phyloP scores from a whole-genome alignment of 1,139 yeast species.

The Taphrina pruni region DNA sequence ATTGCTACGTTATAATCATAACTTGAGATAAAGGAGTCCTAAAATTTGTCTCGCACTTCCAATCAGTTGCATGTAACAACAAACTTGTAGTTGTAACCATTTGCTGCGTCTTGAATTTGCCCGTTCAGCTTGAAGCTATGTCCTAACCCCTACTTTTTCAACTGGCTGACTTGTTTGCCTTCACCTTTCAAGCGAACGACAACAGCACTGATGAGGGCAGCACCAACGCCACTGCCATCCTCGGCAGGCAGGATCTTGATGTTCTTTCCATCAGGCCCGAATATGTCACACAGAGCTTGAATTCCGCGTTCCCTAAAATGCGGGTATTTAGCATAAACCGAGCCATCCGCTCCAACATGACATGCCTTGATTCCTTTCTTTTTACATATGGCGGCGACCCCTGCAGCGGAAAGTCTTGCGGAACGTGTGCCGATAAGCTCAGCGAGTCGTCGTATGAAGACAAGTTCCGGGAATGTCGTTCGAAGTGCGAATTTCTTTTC shows the following conservation, averaged over 20 bases:
- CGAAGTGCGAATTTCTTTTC: slow-evolving; percentile 62
- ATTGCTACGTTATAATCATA: too few relatives aligned
- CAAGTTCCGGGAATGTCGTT: slow-evolving; percentile 79
- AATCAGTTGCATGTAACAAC: too few relatives aligned
- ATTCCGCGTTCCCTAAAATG: slow-evolving; percentile 89
- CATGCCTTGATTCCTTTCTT: slow-evolving; percentile 80
- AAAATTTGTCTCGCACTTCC: too few relatives aligned
- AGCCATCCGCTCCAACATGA: slow-evolving; percentile 97
- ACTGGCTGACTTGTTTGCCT: slow-evolving; percentile 32
- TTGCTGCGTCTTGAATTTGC: too few relatives aligned
- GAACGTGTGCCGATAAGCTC: slow-evolving; percentile 91
- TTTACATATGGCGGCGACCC: slow-evolving; percentile 91
- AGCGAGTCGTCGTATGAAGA: slow-evolving; percentile 78
- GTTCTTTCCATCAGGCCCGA: slow-evolving; percentile 74
- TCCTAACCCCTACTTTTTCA: neutral
- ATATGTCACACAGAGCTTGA: slow-evolving; percentile 83
- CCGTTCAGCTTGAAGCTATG: too few relatives aligned
- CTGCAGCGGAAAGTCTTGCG: slow-evolving; percentile 91
- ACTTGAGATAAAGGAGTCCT: too few relatives aligned
- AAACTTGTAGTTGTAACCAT: too few relatives aligned
- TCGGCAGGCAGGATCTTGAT: slow-evolving; percentile 86
- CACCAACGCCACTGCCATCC: slow-evolving; percentile 98
- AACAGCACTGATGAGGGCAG: slow-evolving; percentile 90
- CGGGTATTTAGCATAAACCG: slow-evolving; percentile 92
- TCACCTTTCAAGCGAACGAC: slow-evolving; percentile 29